These are phyloP conservation scores for Kurtzmaniella quercitrusa DNA, from an alignment of 1,139 yeast species.

Conservation along the genomic window DNA sequence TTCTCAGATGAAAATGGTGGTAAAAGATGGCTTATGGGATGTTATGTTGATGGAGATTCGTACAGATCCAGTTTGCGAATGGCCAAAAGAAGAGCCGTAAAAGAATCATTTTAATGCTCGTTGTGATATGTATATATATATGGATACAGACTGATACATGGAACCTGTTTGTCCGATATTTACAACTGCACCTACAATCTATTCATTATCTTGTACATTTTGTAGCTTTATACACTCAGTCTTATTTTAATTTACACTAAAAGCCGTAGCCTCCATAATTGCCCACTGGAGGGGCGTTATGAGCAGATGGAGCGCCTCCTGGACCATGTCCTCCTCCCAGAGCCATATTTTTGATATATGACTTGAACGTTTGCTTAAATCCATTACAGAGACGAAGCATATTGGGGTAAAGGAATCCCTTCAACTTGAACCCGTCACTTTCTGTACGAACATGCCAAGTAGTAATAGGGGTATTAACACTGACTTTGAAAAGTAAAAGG, in stretches of 20 bases:
- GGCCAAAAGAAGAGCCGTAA: conserved; percentile 2
- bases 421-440: conserved; percentile 79
- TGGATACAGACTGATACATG: no score
- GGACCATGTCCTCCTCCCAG: conserved; percentile 13
- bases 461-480: conserved; percentile 64
- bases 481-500: conserved; percentile 74
- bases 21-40: conserved; percentile 72
- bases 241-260: conserved; percentile 8
- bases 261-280: conserved; percentile 30
- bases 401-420: conserved; percentile 78
- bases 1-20: conserved; percentile 54
- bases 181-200: no score
- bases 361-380: conserved; percentile 62
- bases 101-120: no score
- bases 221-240: not conserved
- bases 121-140: no score
- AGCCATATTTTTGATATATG: conserved; percentile 24
- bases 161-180: no score
- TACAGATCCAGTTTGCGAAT: conserved; percentile 58
- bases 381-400: conserved; percentile 90
- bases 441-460: conserved; percentile 90
- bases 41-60: conserved; percentile 72
- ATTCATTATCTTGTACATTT: not conserved
- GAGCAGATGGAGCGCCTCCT: conserved; percentile 12
- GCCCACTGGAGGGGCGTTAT: conserved; percentile 8